Conservation (phyloP, 2,329 filamentous ascomycete species). For the Botryosphaeria dothidea region DNA sequence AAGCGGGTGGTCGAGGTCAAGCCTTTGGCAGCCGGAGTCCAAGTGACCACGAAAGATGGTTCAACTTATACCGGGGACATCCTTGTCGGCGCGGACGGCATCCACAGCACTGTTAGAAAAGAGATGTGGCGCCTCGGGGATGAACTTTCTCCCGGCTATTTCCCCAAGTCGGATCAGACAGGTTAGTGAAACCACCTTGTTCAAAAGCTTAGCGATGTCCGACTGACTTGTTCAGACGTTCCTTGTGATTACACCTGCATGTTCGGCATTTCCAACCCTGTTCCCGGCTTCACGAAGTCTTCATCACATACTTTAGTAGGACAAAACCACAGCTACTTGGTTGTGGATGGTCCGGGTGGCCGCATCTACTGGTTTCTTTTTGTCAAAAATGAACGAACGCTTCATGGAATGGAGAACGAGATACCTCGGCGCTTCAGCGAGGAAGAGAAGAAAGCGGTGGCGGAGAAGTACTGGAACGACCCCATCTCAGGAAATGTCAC, state of each 20-base stretch:
- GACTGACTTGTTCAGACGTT: background rate
- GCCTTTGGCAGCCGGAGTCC: background rate
- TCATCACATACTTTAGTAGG: conserved; percentile 19
- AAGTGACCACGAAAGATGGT: conserved; percentile 13
- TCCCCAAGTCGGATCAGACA: background rate
- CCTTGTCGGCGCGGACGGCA: conserved; percentile 16
- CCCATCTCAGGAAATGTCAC: conserved; percentile 30
- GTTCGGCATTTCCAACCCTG: background rate
- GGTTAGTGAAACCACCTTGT: background rate
- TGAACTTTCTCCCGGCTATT: background rate
- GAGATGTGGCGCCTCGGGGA: conserved; percentile 22
- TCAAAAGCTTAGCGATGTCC: background rate
- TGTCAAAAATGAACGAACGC: conserved; percentile 28
- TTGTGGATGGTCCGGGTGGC: conserved; percentile 22
- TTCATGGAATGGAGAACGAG: conserved; percentile 23
- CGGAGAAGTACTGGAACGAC: conserved; percentile 28
- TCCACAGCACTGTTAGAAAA: conserved; percentile 9
- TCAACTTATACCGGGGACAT: conserved; percentile 5
- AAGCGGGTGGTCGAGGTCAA: background rate
- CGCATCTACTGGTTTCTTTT: conserved; percentile 29
- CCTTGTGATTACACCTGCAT: conserved; percentile 9
- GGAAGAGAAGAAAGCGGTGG: conserved; percentile 32
- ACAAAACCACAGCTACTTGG: conserved; percentile 22
- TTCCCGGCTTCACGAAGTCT: background rate
- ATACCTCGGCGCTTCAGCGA: conserved; percentile 32